These are phyloP conservation scores for Boletus reticulatus DNA, from an alignment of 768 basidiomycete species.

Conservation along the genomic window DNA sequence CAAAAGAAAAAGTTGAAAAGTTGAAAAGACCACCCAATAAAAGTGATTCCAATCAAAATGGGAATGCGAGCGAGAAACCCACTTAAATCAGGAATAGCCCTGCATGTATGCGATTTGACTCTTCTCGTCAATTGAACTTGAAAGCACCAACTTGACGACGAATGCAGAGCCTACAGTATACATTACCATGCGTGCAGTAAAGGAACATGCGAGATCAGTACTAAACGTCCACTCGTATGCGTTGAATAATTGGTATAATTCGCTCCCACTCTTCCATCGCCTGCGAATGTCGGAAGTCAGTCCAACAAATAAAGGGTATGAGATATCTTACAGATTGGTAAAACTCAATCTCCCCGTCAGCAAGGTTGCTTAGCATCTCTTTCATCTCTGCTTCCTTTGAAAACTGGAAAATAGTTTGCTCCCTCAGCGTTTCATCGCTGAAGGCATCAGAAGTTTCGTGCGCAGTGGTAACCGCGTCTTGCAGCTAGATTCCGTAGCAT, in stretches of 20 bases:
- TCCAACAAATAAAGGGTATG: neutral
- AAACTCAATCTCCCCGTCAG: constrained; percentile 94
- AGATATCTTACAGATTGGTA: constrained; percentile 70
- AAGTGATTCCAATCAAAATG: constrained; percentile 5
- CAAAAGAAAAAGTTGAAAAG: constrained; percentile 57
- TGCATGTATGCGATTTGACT: neutral
- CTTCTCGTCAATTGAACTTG: neutral
- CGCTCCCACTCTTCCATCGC: constrained; percentile 98
- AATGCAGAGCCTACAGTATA: neutral
- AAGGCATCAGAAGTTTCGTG: constrained; percentile 97
- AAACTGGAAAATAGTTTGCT: constrained; percentile 87
- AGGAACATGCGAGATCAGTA: constrained; percentile 19
- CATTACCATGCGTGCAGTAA: constrained; percentile 10
- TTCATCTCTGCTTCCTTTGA: constrained; percentile 97
- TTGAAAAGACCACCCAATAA: constrained; percentile 2
- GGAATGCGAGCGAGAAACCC: constrained; percentile 10
- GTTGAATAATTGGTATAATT: constrained; percentile 90
- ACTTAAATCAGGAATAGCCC: neutral
- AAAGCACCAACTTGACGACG: neutral
- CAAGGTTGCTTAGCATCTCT: constrained; percentile 84
- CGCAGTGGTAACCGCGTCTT: constrained; percentile 93
- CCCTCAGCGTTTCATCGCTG: constrained; percentile 90
- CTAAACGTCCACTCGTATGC: constrained; percentile 90
- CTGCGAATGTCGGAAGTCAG: constrained; percentile 35
- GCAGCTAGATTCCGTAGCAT: constrained; percentile 53